A percentile compares a stretch with the other conserved stretches of the same genome.
phyloP scores from a whole-genome alignment of 2,329 filamentous ascomycete genomes.

The Diaporthe aspalathi region DNA sequence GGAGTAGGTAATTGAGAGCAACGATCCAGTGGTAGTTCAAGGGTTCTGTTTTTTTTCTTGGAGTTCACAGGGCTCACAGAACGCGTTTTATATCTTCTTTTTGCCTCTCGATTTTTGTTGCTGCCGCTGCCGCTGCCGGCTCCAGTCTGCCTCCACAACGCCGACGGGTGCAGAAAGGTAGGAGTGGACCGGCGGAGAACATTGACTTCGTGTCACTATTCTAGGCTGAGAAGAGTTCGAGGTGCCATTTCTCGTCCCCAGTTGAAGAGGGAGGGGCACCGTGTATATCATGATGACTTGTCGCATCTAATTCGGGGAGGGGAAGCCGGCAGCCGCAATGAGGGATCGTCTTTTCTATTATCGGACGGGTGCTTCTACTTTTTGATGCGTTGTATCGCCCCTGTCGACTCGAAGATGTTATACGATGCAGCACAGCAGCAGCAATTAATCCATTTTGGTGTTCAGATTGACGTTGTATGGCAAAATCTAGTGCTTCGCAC shows the following conservation, averaged over 20 bases:
- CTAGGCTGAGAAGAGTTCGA: background rate
- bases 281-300: conserved; percentile 33
- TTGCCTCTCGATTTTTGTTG: conserved; percentile 10
- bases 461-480: background rate
- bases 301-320: conserved; percentile 36
- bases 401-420: conserved; percentile 12
- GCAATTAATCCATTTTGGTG: conserved; percentile 18
- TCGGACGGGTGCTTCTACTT: conserved; percentile 8
- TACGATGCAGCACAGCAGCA: conserved; percentile 19
- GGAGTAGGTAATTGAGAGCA: conserved; percentile 20
- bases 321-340: conserved; percentile 34
- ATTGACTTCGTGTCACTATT: background rate
- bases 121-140: conserved; percentile 14
- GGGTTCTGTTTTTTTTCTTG: conserved; percentile 25
- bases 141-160: background rate
- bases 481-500: too few relatives aligned
- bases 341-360: conserved; percentile 17
- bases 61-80: conserved; percentile 26
- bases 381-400: conserved; percentile 6
- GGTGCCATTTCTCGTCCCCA: background rate
- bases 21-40: conserved; percentile 25
- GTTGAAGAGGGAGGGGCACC: background rate
- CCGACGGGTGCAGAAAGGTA: background rate
- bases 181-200: background rate
- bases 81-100: background rate